Evolutionary conservation across 129 eudicot genomes (phyloP), one percentile per base, ranked within the genome.

Genomic region (Pseudognaphalium luteoalbum): DNA sequence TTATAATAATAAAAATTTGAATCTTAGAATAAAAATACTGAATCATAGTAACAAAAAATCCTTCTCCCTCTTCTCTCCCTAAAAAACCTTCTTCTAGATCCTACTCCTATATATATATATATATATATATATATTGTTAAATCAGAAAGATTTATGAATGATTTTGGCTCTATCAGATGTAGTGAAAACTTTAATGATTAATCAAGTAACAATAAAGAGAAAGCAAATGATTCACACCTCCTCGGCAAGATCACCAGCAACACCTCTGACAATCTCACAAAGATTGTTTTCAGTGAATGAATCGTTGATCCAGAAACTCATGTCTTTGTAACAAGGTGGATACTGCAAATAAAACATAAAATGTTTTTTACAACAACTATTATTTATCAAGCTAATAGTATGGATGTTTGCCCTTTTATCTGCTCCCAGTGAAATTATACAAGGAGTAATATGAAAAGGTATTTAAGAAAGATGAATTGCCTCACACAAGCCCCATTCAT

Each of bases 191-290:
- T 52, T 25, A 25, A 25, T 25, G 9, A 52, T 52, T 25, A 25
- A 25, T 25, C 22, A 52, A 52, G 58, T 12, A 51, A 51, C 17
- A 51, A 51, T 16, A 51, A 12, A 51, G 19, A 51, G n/a, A 51
- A 51, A 39, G 47, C 30, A 32, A 41, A 30, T 54, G 51, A 71
- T 57, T 21, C 16, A 16, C 83, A 92, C 97, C 97, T 92, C 96
- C 80, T 91, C 97, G 3, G 87, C 98, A 66, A 94, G 98, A 82
- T 94, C 98, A 69, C 96, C 97, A 74, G 98, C 96, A 61, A 89
- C 87, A 29, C 92, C 96, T 84, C 96, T 81, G 42, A 94, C 97
- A 78, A 91, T 86, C 84, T 94, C 97, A 68, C 99, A 91, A 12
- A 94, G 89, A 81, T 94, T 91, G 82, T 94, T 94, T 80, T 94